These are phyloP conservation scores for Neurospora cerealis DNA, from an alignment of 495 filamentous ascomycete genomes.

Conservation along the genomic window DNA sequence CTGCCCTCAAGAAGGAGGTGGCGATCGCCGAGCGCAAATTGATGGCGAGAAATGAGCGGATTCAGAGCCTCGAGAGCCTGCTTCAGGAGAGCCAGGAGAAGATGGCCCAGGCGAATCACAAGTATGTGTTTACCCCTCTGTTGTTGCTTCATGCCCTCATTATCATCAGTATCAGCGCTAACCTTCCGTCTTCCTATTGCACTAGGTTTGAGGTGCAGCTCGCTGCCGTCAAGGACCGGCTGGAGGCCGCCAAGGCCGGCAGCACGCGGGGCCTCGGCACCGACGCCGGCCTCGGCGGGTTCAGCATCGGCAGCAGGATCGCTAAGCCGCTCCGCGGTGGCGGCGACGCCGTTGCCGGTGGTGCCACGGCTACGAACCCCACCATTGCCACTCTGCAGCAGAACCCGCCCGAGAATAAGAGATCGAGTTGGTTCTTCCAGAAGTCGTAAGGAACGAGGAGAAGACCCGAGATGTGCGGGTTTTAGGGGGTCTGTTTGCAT, in stretches of 20 bases:
- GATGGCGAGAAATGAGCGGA: constrained; percentile 91
- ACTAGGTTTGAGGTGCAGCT: constrained; percentile 91
- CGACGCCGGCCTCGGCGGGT: constrained; percentile 50
- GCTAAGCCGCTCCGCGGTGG: constrained; percentile 95
- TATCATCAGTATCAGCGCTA: background rate
- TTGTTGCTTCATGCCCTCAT: background rate
- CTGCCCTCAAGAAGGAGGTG: constrained; percentile 93
- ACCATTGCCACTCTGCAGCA: constrained; percentile 44
- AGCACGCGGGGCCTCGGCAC: constrained; percentile 70
- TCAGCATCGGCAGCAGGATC: constrained; percentile 80
- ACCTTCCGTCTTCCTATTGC: constrained; percentile 1
- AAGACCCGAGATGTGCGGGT: constrained; percentile 1
- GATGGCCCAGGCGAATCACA: constrained; percentile 86
- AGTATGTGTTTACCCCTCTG: constrained; percentile 47
- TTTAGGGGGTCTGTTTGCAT: background rate
- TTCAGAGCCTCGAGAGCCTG: constrained; percentile 80
- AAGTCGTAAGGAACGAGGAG: constrained; percentile 22
- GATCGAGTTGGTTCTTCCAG: constrained; percentile 50
- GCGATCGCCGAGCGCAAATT: constrained; percentile 96
- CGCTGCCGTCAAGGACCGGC: constrained; percentile 90
- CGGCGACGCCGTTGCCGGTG: constrained; percentile 59
- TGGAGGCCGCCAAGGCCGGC: constrained; percentile 88
- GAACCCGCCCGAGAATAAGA: constrained; percentile 39
- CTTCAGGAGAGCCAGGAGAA: constrained; percentile 98
- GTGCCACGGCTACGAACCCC: constrained; percentile 33